Conservation (phyloP, 2,329 filamentous ascomycete species). For the Beauveria sp. region DNA sequence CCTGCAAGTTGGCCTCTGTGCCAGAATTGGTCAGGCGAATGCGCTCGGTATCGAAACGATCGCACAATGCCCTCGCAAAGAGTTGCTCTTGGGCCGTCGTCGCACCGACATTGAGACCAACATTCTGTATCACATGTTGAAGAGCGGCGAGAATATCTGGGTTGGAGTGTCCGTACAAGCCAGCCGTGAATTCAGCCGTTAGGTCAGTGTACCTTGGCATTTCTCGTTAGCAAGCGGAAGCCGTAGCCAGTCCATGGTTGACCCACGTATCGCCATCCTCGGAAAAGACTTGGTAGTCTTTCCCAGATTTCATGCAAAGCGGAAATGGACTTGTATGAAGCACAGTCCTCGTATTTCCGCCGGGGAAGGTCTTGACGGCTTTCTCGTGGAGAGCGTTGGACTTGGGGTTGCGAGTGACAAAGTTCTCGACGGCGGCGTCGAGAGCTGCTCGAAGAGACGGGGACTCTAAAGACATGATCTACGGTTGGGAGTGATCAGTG, state of each 20-base stretch:
- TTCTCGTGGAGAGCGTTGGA: conserved; percentile 31
- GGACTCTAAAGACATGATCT: background rate
- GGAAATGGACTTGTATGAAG: conserved; percentile 38
- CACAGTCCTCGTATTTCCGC: conserved; percentile 39
- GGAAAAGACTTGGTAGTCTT: conserved; percentile 29
- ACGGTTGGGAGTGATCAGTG: background rate
- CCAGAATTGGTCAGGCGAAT: conserved; percentile 59
- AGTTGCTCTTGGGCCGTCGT: conserved; percentile 43
- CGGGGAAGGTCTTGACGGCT: conserved; percentile 31
- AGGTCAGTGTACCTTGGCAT: conserved; percentile 47
- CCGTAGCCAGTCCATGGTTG: no score
- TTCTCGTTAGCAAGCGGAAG: background rate
- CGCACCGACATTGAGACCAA: conserved; percentile 48
- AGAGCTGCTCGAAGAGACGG: conserved; percentile 22
- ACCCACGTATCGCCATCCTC: conserved; percentile 32
- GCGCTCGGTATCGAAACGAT: conserved; percentile 46
- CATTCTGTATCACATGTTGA: conserved; percentile 30
- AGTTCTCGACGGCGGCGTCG: conserved; percentile 25
- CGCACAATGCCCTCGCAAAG: conserved; percentile 43
- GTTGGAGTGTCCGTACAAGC: conserved; percentile 59
- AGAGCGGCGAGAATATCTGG: conserved; percentile 44
- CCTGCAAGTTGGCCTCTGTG: conserved; percentile 57
- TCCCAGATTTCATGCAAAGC: conserved; percentile 30
- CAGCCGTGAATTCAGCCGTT: conserved; percentile 56
- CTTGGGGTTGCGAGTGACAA: conserved; percentile 26